Base-by-base conservation (phyloP, 2,329 filamentous ascomycete genomes). In the Scleromitrula shiraiana region DNA sequence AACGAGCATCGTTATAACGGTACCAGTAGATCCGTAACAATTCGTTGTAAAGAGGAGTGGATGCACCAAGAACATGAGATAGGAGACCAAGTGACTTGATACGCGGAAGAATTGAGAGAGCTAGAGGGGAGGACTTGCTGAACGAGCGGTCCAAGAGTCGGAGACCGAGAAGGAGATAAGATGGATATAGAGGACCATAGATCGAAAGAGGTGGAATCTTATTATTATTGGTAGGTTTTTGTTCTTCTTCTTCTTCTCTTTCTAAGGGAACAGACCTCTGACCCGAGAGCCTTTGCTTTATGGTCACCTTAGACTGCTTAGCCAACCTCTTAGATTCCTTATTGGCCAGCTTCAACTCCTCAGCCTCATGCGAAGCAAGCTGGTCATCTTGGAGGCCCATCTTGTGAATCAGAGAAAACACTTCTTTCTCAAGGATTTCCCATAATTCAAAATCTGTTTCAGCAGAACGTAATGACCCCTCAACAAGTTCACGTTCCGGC, bases 21-120 rank as follows among this genome's bases (percentile, higher is more conserved):
- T 68, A 64, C 78, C 82, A 87, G 47, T 79, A 70, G 19, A 82
- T 73, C 12, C 70, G 65, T 20, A 87, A 70, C 27, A 88, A 72
- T 41, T 78, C 71, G 60, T 84, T 82, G 69, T 86, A 90, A 35
- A 90, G 77, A 0, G 75, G 69, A 0, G 83, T 84, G 15, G 80
- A 81, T 5, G 78, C 82, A 40, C 84, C 85, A 0, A 91, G 73
- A 6, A 87, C 80, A 59, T 83, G 87, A 0, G 83, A 83, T 1
- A 78, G 75, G 1, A 84, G 73, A 2, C 85, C 85, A 0, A 87
- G 70, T 37, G 74, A 70, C 60, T 85, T 85, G 57, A 89, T 69
- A 7, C 76, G 75, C 0, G 85, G 83, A 0, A 90, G 69, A 22
- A 89, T 65, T 37, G 73, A 71, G 37, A 85, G 72, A 0, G 73